Conservation (phyloP, 2,329 filamentous ascomycete species). For the Aureobasidium sp. region DNA sequence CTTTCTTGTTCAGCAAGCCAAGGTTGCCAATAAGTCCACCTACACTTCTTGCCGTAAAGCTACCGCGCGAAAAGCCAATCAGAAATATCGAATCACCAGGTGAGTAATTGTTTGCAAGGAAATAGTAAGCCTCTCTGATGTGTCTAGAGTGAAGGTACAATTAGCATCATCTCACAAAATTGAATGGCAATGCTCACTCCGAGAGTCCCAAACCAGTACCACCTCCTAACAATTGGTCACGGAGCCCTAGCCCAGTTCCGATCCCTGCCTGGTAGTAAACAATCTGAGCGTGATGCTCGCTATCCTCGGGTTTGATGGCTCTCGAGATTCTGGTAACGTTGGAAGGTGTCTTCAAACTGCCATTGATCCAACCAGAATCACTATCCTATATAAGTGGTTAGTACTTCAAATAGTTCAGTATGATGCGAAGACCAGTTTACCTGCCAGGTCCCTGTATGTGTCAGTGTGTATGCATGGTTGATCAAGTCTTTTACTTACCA, state of each 20-base stretch:
- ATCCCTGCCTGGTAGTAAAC: conserved; percentile 33
- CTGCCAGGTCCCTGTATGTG: conserved; percentile 26
- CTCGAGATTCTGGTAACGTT: conserved; percentile 30
- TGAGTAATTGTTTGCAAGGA: conserved; percentile 51
- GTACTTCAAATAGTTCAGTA: background rate
- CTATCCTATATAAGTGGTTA: conserved; percentile 18
- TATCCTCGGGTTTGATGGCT: conserved; percentile 28
- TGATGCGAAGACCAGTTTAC: background rate
- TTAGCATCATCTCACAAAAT: too few relatives aligned
- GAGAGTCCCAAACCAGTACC: conserved; percentile 25
- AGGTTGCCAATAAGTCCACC: conserved; percentile 35
- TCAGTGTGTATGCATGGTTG: background rate
- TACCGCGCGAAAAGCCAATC: conserved; percentile 36
- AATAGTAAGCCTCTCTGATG: conserved; percentile 53
- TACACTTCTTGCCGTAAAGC: conserved; percentile 34
- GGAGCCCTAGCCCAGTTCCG: conserved; percentile 28
- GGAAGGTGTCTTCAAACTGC: conserved; percentile 22
- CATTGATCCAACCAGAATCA: conserved; percentile 26
- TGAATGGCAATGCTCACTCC: conserved; percentile 10
- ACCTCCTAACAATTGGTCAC: conserved; percentile 26
- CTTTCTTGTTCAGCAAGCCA: conserved; percentile 29
- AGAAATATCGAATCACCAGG: conserved; percentile 35
- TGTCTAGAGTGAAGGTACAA: conserved; percentile 23
- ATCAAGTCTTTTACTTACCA: background rate
- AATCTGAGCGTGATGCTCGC: conserved; percentile 28